Base-by-base conservation (phyloP, 1,284 basidiomycete species). In the Ustilago esculenta region DNA sequence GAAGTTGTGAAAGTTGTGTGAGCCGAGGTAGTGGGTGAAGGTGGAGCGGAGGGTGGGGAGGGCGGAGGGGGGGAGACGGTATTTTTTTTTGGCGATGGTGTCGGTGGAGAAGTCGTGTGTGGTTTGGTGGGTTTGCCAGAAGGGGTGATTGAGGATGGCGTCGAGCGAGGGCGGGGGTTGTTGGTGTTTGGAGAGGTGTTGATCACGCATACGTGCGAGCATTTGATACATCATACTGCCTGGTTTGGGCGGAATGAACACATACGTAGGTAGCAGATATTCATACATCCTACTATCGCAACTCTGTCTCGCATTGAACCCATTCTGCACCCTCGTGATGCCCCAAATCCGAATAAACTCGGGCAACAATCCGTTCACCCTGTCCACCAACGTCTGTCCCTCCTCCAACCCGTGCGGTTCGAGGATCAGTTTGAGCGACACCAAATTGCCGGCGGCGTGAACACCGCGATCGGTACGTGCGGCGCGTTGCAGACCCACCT, bases 381-480 rank as follows among this genome's bases (percentile, higher is more conserved):
- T 87, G n/a, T 85, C 84, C 0, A 92, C 87, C 52, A 95, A 83
- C 25, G 73, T 70, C 44, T 73, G 58, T 12, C 70, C 73, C 5
- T 54, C 35, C 1, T 55, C 37, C 34, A 75, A 34, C 3, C 50
- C 59, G 0, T 36, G 35, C 5, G 97, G 82, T 49, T 81, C 64
- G 9, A 82, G 51, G 41, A 82, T 82, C 23, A 82, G 58, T 44
- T 82, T 82, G n/a, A 82, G 56, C 9, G 68, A 73, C 21, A 79
- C 89, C 24, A 93, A 85, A 81, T 99, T 99, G 11, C 94, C 92
- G 7, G 94, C 94, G 5, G 96, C 96, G 80, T 98, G 94, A 5
- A 99, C 96, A 17, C 96, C 96, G 1, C 94, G 91, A 82, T 99
- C 96, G 0, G 96, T 99, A 2, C 96, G 86, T 6, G 96, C 96